These are phyloP conservation scores for Torrubiella hemipterigena DNA, from an alignment of 2,329 filamentous ascomycete genomes.

Conservation along the genomic window DNA sequence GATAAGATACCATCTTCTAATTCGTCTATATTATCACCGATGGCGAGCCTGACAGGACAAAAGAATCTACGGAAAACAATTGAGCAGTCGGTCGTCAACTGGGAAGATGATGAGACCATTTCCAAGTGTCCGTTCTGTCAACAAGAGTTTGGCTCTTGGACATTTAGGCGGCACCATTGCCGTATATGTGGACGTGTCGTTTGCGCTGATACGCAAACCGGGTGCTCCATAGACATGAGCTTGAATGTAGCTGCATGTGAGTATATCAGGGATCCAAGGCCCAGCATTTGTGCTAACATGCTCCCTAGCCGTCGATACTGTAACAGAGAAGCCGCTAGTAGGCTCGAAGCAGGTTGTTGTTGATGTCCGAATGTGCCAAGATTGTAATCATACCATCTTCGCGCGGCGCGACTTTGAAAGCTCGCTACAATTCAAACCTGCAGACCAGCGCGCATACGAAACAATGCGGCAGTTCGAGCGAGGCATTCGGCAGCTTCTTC, in stretches of 20 bases:
- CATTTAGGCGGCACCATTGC: constrained; percentile 88
- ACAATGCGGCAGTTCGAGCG: constrained; percentile 79
- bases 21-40: constrained; percentile 45
- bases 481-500: constrained; percentile 70
- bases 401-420: constrained; percentile 64
- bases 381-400: constrained; percentile 58
- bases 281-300: constrained; percentile 1
- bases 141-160: constrained; percentile 89
- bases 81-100: constrained; percentile 86
- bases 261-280: constrained; percentile 6
- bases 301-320: constrained; percentile 21
- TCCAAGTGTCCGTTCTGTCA: constrained; percentile 83
- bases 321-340: constrained; percentile 28
- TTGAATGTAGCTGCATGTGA: constrained; percentile 56
- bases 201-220: constrained; percentile 75
- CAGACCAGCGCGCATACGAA: constrained; percentile 69
- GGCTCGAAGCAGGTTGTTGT: constrained; percentile 47
- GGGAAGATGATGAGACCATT: constrained; percentile 84
- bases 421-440: constrained; percentile 54
- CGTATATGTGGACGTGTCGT: constrained; percentile 87
- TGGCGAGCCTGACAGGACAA: constrained; percentile 51
- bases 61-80: constrained; percentile 68
- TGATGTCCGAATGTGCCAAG: constrained; percentile 83
- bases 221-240: constrained; percentile 73
- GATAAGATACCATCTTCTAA: constrained; percentile 43